Base-by-base conservation (phyloP, 306 rosid genomes). In the Corylus americana region DNA sequence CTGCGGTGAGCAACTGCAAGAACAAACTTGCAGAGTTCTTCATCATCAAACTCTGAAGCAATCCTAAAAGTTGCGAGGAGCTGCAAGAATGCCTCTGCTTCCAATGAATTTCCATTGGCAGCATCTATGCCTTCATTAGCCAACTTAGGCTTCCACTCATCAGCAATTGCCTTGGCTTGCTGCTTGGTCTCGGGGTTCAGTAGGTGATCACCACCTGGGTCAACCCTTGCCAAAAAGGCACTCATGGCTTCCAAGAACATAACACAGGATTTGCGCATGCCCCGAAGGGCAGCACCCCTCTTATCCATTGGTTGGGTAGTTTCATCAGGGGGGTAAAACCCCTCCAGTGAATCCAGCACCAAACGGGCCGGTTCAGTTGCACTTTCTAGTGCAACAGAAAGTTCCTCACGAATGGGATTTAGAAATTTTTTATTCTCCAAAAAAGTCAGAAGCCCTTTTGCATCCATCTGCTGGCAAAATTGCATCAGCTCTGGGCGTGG, bases 161-260 rank as follows among this genome's bases (percentile, higher is more conserved):
- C 90, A 90, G 95, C 93, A 88, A 92, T 90, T 86, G 89, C 87
- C 86, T 92, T 90, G 92, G 92, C 97, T 86, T 83, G 93, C 91
- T 85, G 97, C 92, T 89, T 90, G 88, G 91, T 90, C 86, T 87
- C 90, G 81, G 91, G 93, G 93, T 82, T 90, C 88, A 87, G 86
- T 85, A 89, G 81, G 90, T 87, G 86, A 83, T 86, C 90, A 69
- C 90, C 89, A 87, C 86, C 92, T 83, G 91, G 88, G 86, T 85
- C 88, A 86, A 84, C 87, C 94, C 91, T 92, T 77, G 85, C 90
- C 90, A 86, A 82, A 73, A 92, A 80, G 81, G 87, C 81, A 82
- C 91, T 77, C 89, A 92, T 69, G 88, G 97, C 92, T 79, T 89
- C 90, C 91, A 90, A 69, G 47, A 92, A 80, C 79, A 82, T 39